Evolutionary conservation across 202 grass and related monocot species (phyloP).

Genomic region (Panicum virgatum): DNA sequence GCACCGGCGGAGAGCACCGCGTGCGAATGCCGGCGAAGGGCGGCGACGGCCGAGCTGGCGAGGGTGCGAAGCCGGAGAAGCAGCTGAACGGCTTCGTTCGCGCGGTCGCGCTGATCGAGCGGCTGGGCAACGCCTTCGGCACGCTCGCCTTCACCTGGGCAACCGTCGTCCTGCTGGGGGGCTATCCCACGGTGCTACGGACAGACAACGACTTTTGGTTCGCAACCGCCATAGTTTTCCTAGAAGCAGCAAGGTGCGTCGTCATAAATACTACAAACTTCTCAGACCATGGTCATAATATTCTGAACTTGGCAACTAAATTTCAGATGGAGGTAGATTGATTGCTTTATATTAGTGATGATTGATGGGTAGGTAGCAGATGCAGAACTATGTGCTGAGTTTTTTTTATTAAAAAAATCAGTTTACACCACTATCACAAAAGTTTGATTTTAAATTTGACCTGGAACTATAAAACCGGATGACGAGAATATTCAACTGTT

Average conservation of each 20-base stretch:
- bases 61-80: not conserved
- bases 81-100: not conserved
- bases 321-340: no score
- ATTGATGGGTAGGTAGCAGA: no score
- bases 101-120: not conserved
- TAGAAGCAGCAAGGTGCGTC: not conserved
- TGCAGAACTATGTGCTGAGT: no score
- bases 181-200: not conserved
- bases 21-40: not conserved
- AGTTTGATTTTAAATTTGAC: no score
- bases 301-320: no score
- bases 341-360: no score
- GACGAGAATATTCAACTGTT: no score
- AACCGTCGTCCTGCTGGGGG: slow-evolving; percentile 8
- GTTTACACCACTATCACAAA: no score
- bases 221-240: not conserved
- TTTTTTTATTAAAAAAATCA: no score
- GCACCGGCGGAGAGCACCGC: not conserved
- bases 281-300: no score
- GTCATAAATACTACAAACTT: no score
- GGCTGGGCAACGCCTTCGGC: slow-evolving; percentile 9
- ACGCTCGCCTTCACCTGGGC: slow-evolving; percentile 28
- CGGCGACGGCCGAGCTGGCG: not conserved
- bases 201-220: not conserved
- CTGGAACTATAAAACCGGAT: no score